phyloP scores from a whole-genome alignment of 768 basidiomycete species.

The Sporobolomyces roseus region DNA sequence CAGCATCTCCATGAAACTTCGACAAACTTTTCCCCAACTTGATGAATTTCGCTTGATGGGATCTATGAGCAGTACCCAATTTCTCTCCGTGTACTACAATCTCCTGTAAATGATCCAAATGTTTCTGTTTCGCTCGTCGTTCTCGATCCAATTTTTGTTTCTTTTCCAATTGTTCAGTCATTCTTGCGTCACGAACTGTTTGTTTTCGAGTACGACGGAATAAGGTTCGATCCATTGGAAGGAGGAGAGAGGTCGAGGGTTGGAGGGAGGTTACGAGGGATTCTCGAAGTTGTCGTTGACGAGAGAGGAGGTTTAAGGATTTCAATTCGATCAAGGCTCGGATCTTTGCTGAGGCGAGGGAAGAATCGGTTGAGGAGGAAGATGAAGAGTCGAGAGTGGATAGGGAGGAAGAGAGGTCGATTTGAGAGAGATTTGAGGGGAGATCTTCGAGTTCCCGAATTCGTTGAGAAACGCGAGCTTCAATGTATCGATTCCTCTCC shows the following conservation, averaged over 20 bases:
- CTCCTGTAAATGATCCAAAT: slow-evolving; percentile 82
- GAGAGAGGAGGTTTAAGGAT: slow-evolving; percentile 77
- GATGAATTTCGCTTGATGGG: slow-evolving; percentile 56
- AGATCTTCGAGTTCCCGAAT: slow-evolving; percentile 72
- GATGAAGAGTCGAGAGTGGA: slow-evolving; percentile 53
- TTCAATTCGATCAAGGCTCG: slow-evolving; percentile 91
- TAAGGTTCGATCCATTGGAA: slow-evolving; percentile 85
- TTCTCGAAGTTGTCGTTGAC: slow-evolving; percentile 79
- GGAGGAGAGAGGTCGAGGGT: slow-evolving; percentile 66
- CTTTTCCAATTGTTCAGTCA: slow-evolving; percentile 82
- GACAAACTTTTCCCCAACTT: slow-evolving; percentile 72
- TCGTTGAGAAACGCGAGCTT: slow-evolving; percentile 81
- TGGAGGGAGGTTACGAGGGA: slow-evolving; percentile 79
- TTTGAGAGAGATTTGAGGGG: slow-evolving; percentile 71
- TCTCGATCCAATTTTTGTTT: slow-evolving; percentile 89
- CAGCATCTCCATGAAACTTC: slow-evolving; percentile 79
- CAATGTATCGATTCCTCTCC: slow-evolving; percentile 85
- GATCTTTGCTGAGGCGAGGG: slow-evolving; percentile 69
- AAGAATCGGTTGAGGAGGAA: slow-evolving; percentile 52
- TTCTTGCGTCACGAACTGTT: slow-evolving; percentile 78
- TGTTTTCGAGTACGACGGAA: slow-evolving; percentile 84
- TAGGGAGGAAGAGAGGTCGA: slow-evolving; percentile 46
- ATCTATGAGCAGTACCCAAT: slow-evolving; percentile 61
- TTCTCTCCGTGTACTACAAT: slow-evolving; percentile 81
- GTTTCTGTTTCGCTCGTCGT: slow-evolving; percentile 89